Conservation (phyloP, 768 basidiomycete species). For the Agrocybe praecox region DNA sequence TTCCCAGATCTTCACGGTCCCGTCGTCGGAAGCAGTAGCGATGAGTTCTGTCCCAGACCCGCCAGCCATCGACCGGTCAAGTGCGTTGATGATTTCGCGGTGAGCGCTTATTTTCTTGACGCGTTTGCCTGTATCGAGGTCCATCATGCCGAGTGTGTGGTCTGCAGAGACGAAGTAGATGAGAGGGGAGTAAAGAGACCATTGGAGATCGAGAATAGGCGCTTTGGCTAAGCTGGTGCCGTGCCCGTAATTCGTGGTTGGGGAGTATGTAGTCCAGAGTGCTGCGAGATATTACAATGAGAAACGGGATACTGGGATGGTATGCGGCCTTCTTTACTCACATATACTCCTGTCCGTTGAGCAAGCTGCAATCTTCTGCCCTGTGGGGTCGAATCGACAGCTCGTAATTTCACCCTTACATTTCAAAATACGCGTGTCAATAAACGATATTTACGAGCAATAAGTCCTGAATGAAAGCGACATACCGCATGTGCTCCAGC, state of each 20-base stretch:
- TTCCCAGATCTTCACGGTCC: slow-evolving; percentile 91
- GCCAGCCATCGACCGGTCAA: slow-evolving; percentile 85
- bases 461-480: background rate
- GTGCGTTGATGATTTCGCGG: slow-evolving; percentile 85
- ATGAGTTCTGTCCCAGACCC: slow-evolving; percentile 86
- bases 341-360: slow-evolving; percentile 91
- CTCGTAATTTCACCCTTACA: slow-evolving; percentile 71
- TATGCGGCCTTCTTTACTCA: slow-evolving; percentile 41
- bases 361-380: slow-evolving; percentile 91
- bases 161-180: slow-evolving; percentile 92
- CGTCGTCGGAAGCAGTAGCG: slow-evolving; percentile 90
- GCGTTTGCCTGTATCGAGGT: slow-evolving; percentile 84
- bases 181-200: slow-evolving; percentile 73
- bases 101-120: slow-evolving; percentile 85
- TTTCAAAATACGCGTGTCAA: slow-evolving; percentile 1
- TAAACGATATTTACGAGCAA: no score
- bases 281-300: slow-evolving; percentile 43
- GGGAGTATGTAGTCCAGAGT: slow-evolving; percentile 88
- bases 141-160: slow-evolving; percentile 74
- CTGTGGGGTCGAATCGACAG: slow-evolving; percentile 92
- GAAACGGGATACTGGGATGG: background rate
- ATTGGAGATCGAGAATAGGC: slow-evolving; percentile 90
- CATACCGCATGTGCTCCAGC: slow-evolving; percentile 85
- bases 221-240: slow-evolving; percentile 85
- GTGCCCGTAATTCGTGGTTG: slow-evolving; percentile 91